Conservation (phyloP, 164 flowering plant species). For the Berberis thunbergii region DNA sequence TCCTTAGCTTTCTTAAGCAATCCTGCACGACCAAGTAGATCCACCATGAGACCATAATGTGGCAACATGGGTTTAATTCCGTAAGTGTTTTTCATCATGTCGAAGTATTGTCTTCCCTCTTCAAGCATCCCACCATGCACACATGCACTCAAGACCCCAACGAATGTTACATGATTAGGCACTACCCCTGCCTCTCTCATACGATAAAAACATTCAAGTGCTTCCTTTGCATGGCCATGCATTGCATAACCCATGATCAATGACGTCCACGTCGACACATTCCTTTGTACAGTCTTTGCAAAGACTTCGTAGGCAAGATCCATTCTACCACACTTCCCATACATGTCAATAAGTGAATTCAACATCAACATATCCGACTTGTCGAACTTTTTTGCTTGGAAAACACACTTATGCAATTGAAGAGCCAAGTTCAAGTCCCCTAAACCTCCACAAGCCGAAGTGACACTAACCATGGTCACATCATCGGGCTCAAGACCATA, state of each 20-base stretch:
- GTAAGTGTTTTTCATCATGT: constrained; percentile 40
- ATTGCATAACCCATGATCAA: constrained; percentile 47
- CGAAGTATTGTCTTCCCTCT: constrained; percentile 42
- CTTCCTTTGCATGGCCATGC: constrained; percentile 38
- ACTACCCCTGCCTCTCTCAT: constrained; percentile 38
- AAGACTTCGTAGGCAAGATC: constrained; percentile 40
- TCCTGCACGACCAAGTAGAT: constrained; percentile 56
- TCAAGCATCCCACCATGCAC: constrained; percentile 61
- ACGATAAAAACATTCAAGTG: constrained; percentile 33
- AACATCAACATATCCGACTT: constrained; percentile 36
- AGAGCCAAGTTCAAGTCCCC: constrained; percentile 46
- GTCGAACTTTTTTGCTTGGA: constrained; percentile 26
- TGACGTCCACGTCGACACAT: constrained; percentile 57
- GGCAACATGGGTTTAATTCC: constrained; percentile 31
- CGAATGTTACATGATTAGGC: constrained; percentile 58
- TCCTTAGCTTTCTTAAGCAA: constrained; percentile 42
- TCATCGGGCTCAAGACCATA: constrained; percentile 48
- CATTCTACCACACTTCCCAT: constrained; percentile 63
- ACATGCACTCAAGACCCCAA: constrained; percentile 57
- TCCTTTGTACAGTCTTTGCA: constrained; percentile 20
- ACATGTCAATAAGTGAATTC: constrained; percentile 59
- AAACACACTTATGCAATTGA: constrained; percentile 56
- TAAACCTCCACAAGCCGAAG: constrained; percentile 52
- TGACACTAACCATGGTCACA: constrained; percentile 55
- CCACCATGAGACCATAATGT: constrained; percentile 65